Evolutionary conservation across 805 yeast genomes (phyloP), one percentile per base, ranked within the genome.

Genomic region (Cyberlindnera meyerae): DNA sequence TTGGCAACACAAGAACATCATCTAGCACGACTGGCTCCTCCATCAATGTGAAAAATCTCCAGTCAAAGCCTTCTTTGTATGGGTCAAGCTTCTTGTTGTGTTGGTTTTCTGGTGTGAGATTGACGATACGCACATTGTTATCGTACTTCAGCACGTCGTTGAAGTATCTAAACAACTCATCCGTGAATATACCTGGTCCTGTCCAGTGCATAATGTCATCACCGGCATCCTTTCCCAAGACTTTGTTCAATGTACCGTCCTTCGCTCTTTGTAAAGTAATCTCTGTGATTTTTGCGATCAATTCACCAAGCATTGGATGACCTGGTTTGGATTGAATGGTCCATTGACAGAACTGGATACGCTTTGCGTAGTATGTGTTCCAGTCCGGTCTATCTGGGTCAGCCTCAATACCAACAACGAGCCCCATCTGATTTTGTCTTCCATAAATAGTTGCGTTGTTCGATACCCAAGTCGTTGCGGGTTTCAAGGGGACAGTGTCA

Each of bases 311-410:
- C 57, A 85, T 70, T 1, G 98, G 98, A 55, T 93, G 97, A 1
- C 97, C 97, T 15, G 72, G 75, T 53, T 88, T 90, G 14, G 87
- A 74, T 61, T 84, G 90, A 33, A 90, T 79, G 0, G 96, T 87
- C 98, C 98, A 90, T 62, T 90, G 97, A 57, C 97, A 89, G 53
- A 90, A 84, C 63, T 90, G 98, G 29, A 90, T 77, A 44, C 97
- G 70, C 34, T 97, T 71, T 0, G 97, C 94, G 55, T 87, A 90
- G 89, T 94, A 88, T 7, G 81, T 82, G 20, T 72, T 64, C 98
- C 98, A 93, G 60, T 90, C 97, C 0, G 81, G 81, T 48, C 97
- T 69, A 57, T 90, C 97, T 0, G 97, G 97, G 51, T 90, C 98
- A 1, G 97, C 97, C 58, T 93, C 98, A 29, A 90, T 85, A 0